Evolutionary conservation across 768 basidiomycete genomes (phyloP).

Genomic region (Roridomyces roridus): DNA sequence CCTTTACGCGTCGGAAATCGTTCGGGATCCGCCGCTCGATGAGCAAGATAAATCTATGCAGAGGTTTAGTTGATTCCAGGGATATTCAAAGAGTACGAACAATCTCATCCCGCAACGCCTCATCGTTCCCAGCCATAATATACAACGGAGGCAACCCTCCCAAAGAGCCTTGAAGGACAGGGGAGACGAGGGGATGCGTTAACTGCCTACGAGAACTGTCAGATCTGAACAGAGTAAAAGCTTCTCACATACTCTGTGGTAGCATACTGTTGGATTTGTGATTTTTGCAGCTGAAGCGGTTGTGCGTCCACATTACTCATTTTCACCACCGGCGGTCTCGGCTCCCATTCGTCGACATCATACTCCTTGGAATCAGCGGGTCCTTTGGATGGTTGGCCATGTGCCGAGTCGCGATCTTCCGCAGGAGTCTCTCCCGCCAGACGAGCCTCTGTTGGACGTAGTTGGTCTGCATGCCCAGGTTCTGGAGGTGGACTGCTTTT

Average conservation of each 20-base stretch:
- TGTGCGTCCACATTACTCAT: slow-evolving; percentile 51
- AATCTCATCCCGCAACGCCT: slow-evolving; percentile 80
- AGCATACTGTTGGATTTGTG: slow-evolving; percentile 82
- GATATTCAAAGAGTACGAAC: slow-evolving; percentile 32
- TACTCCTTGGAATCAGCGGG: slow-evolving; percentile 22
- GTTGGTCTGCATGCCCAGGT: slow-evolving; percentile 56
- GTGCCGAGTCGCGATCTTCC: not conserved
- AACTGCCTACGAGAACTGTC: slow-evolving; percentile 49
- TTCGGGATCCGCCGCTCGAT: slow-evolving; percentile 78
- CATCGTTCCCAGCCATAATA: slow-evolving; percentile 74
- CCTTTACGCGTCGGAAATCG: slow-evolving; percentile 66
- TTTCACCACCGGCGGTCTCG: slow-evolving; percentile 61
- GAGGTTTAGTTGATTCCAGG: no score
- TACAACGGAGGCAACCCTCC: slow-evolving; percentile 81
- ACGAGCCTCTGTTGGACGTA: slow-evolving; percentile 41
- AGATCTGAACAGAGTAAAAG: not conserved
- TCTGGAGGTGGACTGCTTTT: slow-evolving; percentile 49
- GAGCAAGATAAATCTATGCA: slow-evolving; percentile 68
- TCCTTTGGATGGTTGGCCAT: not conserved
- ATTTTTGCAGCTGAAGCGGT: slow-evolving; percentile 51
- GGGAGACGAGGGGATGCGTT: slow-evolving; percentile 75
- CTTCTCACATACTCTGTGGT: slow-evolving; percentile 64
- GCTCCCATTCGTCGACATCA: slow-evolving; percentile 50
- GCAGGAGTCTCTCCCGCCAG: slow-evolving; percentile 25
- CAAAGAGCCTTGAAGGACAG: slow-evolving; percentile 71